Conservation (phyloP, 2,329 filamentous ascomycete species). For the Exophiala lecanii-corni region DNA sequence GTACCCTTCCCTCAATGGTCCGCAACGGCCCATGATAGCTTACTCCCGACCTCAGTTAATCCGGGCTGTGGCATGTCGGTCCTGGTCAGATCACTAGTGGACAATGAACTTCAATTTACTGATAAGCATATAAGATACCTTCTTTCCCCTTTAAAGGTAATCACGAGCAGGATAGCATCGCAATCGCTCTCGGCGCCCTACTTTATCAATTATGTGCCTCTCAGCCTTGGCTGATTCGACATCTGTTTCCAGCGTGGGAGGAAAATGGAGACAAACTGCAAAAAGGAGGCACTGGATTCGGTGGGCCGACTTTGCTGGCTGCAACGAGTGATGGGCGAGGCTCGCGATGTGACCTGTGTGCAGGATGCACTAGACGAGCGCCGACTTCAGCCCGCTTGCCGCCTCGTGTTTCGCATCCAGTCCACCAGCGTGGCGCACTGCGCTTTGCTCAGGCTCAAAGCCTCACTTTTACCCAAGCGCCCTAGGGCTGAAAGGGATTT, state of each 20-base stretch:
- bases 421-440: too few species aligned
- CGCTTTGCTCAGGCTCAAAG: too few species aligned
- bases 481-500: too few species aligned
- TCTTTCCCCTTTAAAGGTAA: slow-evolving; percentile 40
- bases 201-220: slow-evolving; percentile 36
- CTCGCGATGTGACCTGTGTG: slow-evolving; percentile 12
- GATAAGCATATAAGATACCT: slow-evolving; percentile 26
- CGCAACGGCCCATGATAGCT: slow-evolving; percentile 20
- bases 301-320: slow-evolving; percentile 11
- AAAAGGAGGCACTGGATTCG: slow-evolving; percentile 3
- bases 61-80: slow-evolving; percentile 42
- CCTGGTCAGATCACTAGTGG: slow-evolving; percentile 33
- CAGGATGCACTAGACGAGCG: slow-evolving; percentile 23
- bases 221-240: slow-evolving; percentile 26
- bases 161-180: slow-evolving; percentile 30
- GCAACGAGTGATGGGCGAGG: slow-evolving; percentile 2
- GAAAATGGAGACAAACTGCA: slow-evolving; percentile 7
- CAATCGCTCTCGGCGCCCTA: slow-evolving; percentile 32
- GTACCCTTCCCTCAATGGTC: slow-evolving; percentile 31
- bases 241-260: slow-evolving; percentile 12
- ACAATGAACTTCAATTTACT: slow-evolving; percentile 26
- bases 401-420: too few species aligned
- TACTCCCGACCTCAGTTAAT: slow-evolving; percentile 39
- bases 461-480: too few species aligned
- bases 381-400: too few species aligned